Evolutionary conservation across 495 filamentous ascomycete genomes (phyloP).

Genomic region (Recurvomyces mirabilis): DNA sequence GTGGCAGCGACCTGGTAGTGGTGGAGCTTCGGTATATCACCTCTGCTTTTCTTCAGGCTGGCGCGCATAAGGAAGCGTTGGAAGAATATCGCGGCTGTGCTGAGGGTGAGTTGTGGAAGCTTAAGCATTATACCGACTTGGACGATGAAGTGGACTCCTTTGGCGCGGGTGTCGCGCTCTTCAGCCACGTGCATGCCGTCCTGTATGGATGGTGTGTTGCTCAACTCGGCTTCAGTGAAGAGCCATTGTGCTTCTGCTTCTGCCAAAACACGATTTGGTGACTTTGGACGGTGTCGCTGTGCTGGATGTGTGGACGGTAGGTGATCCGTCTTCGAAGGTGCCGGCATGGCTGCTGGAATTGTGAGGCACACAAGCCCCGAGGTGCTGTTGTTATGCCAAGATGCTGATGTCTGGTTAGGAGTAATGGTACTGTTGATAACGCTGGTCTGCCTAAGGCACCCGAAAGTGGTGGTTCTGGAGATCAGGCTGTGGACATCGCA

Average conservation of each 20-base stretch:
- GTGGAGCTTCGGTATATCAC: constrained; percentile 57
- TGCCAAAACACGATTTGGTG: constrained; percentile 37
- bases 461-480: background rate
- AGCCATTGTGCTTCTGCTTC: constrained; percentile 68
- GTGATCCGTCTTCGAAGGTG: constrained; percentile 6
- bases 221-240: constrained; percentile 73
- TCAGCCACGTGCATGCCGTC: constrained; percentile 66
- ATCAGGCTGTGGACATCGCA: background rate
- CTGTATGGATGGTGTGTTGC: constrained; percentile 67
- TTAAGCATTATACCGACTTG: constrained; percentile 89
- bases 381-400: too few species aligned
- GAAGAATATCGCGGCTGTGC: constrained; percentile 85
- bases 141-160: constrained; percentile 91
- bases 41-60: constrained; percentile 49
- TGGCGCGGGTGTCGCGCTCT: constrained; percentile 68
- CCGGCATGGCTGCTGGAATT: constrained; percentile 8
- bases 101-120: constrained; percentile 80
- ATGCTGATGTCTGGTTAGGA: too few species aligned
- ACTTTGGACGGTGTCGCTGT: constrained; percentile 24
- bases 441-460: too few species aligned
- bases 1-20: constrained; percentile 81
- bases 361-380: too few species aligned
- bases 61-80: constrained; percentile 91
- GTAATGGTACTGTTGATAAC: background rate
- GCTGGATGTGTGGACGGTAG: constrained; percentile 23